Evolutionary conservation across 208 protist species (phyloP), one percentile per base, ranked within the genome.

Genomic region (Blastocrithidia nonstop): DNA sequence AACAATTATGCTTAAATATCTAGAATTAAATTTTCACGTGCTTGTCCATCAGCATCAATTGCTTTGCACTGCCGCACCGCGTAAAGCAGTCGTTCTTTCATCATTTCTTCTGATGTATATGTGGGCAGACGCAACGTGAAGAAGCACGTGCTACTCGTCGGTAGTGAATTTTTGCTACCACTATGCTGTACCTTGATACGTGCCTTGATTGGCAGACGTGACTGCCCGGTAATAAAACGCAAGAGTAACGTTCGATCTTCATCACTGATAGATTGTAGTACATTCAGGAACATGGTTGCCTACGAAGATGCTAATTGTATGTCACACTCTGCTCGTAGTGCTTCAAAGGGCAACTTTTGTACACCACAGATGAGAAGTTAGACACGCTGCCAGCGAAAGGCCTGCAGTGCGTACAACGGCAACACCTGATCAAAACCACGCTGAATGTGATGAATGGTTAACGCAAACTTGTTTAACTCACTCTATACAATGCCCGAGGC

Each of bases 141-240:
- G 61, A 97, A 97, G 61, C 94, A 97, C 15, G 94, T 97, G 48
- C 79, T 77, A 41, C 83, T 87, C 0, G 85, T 84, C 19, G 93
- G 90, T 21, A 97, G 61, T 17, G 78, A 74, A 37, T 95, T 67
- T 33, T 60, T 76, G 22, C 41, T 57, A 11, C 67, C 67, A 48
- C 59, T 69, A 35, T 69, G 65, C 39, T 86, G 74, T 37, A 95
- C 80, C 52, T 93, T 93, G 25, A 95, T 93, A 23, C 57, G 54
- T 0, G 74, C 66, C 47, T 76, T 82, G 9, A 93, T 54, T 28
- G 85, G 85, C 8, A 94, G 61, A 4, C 85, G 64, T 9, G 72
- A 82, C 65, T 91, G 85, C 4, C 85, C 85, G 0, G 85, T 94
- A 15, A 74, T 82, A 50, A 94, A 94, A 27, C 81, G 77, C 25